These are phyloP conservation scores for Alternaria sp. DNA, from an alignment of 2,329 filamentous ascomycete species.

Conservation along the genomic window DNA sequence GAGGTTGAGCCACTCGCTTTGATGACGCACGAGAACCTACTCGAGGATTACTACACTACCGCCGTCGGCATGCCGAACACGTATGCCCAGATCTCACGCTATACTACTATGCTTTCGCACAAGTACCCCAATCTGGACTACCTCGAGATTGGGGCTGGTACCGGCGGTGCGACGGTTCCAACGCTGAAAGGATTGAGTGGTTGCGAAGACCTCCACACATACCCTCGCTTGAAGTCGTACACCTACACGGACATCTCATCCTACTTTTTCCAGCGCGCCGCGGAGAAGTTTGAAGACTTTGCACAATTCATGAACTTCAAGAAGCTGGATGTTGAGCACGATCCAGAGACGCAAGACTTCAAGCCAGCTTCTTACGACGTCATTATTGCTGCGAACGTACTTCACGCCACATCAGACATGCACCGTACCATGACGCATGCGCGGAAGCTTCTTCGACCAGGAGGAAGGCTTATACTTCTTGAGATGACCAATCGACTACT, in stretches of 20 bases:
- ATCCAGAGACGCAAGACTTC: constrained; percentile 27
- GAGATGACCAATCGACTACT: constrained; percentile 40
- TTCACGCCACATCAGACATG: constrained; percentile 33
- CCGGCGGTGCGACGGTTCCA: constrained; percentile 19
- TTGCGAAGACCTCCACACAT: background rate
- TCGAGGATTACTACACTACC: constrained; percentile 21
- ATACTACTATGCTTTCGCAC: constrained; percentile 15
- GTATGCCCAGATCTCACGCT: constrained; percentile 21
- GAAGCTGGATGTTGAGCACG: constrained; percentile 28
- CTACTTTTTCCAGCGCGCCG: constrained; percentile 24
- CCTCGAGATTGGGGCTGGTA: constrained; percentile 26
- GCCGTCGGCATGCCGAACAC: constrained; percentile 22
- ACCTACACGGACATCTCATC: constrained; percentile 28
- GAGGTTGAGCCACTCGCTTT: constrained; percentile 18
- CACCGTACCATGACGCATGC: constrained; percentile 26
- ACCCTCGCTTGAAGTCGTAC: constrained; percentile 20
- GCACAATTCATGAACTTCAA: constrained; percentile 20
- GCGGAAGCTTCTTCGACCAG: constrained; percentile 44
- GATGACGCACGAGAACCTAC: constrained; percentile 21
- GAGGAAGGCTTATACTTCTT: constrained; percentile 54
- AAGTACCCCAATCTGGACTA: constrained; percentile 21
- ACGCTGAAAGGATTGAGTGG: constrained; percentile 14
- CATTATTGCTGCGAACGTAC: constrained; percentile 44
- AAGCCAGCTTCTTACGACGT: constrained; percentile 26
- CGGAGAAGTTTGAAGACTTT: constrained; percentile 15